phyloP scores from a whole-genome alignment of 495 filamentous ascomycete species.

The Penicillium ochrochloron region DNA sequence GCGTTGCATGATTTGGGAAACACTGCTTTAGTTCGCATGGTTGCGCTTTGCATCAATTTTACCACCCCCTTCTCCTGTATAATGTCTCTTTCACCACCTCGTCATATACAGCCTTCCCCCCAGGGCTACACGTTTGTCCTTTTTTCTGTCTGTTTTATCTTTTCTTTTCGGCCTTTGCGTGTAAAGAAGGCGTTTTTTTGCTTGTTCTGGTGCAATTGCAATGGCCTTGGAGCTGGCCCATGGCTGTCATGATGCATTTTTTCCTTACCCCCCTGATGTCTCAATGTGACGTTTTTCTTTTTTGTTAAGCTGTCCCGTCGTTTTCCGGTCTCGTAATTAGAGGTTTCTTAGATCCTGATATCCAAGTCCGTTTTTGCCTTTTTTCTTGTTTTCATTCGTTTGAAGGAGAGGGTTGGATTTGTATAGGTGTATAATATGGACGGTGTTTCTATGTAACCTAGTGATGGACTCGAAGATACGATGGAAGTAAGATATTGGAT shows the following conservation, averaged over 20 bases:
- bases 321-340: constrained; percentile 8
- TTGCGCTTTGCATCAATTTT: constrained; percentile 17
- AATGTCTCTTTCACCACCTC: constrained; percentile 21
- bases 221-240: constrained; percentile 16
- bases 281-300: not conserved
- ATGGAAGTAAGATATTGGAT: not conserved
- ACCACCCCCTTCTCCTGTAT: constrained; percentile 19
- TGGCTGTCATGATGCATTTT: constrained; percentile 27
- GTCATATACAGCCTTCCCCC: constrained; percentile 11
- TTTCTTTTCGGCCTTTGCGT: constrained; percentile 9
- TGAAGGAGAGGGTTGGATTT: not conserved
- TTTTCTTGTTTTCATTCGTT: not conserved
- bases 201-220: constrained; percentile 15
- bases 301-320: not conserved
- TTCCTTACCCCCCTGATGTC: not conserved
- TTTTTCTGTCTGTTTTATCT: not conserved
- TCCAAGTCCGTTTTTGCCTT: constrained; percentile 1
- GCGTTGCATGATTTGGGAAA: constrained; percentile 15
- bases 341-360: constrained; percentile 19
- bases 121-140: not conserved
- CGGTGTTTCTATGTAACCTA: not conserved
- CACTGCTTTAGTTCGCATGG: constrained; percentile 19
- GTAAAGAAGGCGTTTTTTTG: constrained; percentile 25
- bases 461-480: not conserved
- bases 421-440: not conserved